Base-by-base conservation (phyloP, 768 basidiomycete genomes). In the Cystobasidium ongulense region DNA sequence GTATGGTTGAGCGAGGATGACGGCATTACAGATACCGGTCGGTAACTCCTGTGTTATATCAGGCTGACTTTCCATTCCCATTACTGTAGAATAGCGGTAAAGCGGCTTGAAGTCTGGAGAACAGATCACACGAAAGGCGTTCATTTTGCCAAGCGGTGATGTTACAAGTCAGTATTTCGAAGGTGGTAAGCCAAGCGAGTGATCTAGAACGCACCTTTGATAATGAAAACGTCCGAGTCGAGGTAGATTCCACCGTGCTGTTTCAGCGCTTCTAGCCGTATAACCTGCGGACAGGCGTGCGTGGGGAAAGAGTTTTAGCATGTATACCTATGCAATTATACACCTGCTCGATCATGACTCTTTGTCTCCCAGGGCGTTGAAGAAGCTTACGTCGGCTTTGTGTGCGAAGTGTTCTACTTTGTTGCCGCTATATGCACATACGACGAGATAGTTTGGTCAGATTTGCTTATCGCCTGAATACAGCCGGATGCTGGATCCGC, bases 1-100 rank as follows among this genome's bases (percentile, higher is more conserved):
- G 59, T 76, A 75, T n/a, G 76, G 78, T 50, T 75, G 70, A 1
- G 75, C 66, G 25, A 78, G 74, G 35, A 78, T 73, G 61, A 78
- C 63, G 59, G 78, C 78, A 74, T 78, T 78, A 73, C 76, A 77
- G 2, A 78, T 74, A 0, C 78, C 78, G 1, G 71, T 74, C 1
- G 76, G 78, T 3, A 65, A 63, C 15, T 75, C 63, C 1, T 29
- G 21, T 1, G 74, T 59, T 41, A 39, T 41, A 39, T 75, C 76
- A 31, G 76, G 75, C 38, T 75, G 71, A 1, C 74, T 66, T 52
- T 78, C 78, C 75, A 77, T 77, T 8, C 73, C 78, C 75, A 78
- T 76, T 2, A 78, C 78, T 5, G 61, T 64, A 13, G 54, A 57
- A 57, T 46, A 74, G 1, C 73, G 62, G 25, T 78, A 78, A 1